These are phyloP conservation scores for Mayamaea pseudoterrestris DNA, from an alignment of 108 stramenopile species.

Conservation along the genomic window DNA sequence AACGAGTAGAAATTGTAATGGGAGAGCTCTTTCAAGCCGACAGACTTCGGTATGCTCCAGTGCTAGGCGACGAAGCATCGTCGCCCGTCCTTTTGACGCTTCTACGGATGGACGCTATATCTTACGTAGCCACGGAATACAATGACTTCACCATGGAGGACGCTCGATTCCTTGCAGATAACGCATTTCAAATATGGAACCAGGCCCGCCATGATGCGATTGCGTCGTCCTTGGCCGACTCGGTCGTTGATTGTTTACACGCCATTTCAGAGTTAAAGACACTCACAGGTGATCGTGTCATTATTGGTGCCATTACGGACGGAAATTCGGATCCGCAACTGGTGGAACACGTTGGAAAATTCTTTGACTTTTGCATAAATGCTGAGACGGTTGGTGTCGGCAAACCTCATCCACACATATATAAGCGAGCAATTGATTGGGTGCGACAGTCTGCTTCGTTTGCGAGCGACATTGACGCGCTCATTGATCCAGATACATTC, in stretches of 20 bases:
- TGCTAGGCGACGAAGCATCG: slow-evolving; percentile 14
- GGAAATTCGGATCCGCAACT: slow-evolving; percentile 69
- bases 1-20: slow-evolving; percentile 57
- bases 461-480: slow-evolving; percentile 14
- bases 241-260: slow-evolving; percentile 26
- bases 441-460: slow-evolving; percentile 13
- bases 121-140: slow-evolving; percentile 16
- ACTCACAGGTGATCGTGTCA: slow-evolving; percentile 14
- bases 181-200: slow-evolving; percentile 52
- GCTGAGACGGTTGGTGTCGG: slow-evolving; percentile 68
- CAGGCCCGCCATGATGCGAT: slow-evolving; percentile 58
- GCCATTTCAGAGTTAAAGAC: slow-evolving; percentile 16
- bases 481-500: slow-evolving; percentile 14
- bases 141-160: slow-evolving; percentile 22
- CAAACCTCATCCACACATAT: slow-evolving; percentile 65
- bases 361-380: slow-evolving; percentile 70
- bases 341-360: slow-evolving; percentile 19
- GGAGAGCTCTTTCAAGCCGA: slow-evolving; percentile 38
- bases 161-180: slow-evolving; percentile 24
- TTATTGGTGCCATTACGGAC: slow-evolving; percentile 79
- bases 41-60: slow-evolving; percentile 25
- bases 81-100: slow-evolving; percentile 52
- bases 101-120: slow-evolving; percentile 68
- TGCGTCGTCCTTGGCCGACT: slow-evolving; percentile 30
- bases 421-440: slow-evolving; percentile 46